Conservation (phyloP, 2,329 filamentous ascomycete genomes). For the Aspergillus tanneri region DNA sequence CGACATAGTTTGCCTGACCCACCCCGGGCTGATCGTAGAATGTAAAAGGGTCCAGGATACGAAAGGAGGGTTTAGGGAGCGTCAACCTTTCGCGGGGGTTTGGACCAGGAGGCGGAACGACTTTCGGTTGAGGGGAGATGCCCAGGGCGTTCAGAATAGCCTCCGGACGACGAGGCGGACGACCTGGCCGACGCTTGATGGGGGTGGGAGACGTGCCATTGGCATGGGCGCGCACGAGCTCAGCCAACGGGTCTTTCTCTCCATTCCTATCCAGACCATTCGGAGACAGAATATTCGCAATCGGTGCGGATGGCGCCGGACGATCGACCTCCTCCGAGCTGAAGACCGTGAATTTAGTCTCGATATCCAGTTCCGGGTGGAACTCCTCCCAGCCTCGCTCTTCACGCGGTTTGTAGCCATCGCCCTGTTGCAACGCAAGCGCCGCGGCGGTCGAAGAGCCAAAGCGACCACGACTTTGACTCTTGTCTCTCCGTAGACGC, state of each 20-base stretch:
- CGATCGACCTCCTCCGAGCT: conserved; percentile 84
- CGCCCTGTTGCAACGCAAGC: conserved; percentile 83
- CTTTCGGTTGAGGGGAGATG: conserved; percentile 57
- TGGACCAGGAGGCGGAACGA: conserved; percentile 49
- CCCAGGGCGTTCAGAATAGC: conserved; percentile 61
- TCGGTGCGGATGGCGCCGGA: conserved; percentile 53
- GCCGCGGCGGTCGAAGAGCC: conserved; percentile 82
- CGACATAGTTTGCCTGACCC: conserved; percentile 86
- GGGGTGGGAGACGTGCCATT: conserved; percentile 42
- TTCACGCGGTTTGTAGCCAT: conserved; percentile 95
- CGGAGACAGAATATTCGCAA: conserved; percentile 30
- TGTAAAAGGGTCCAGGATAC: conserved; percentile 47
- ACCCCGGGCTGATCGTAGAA: conserved; percentile 74
- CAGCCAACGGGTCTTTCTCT: conserved; percentile 39
- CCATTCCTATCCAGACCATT: conserved; percentile 29
- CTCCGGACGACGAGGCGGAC: conserved; percentile 63
- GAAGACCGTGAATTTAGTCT: conserved; percentile 74
- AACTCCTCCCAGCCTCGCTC: conserved; percentile 98
- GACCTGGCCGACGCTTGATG: conserved; percentile 60
- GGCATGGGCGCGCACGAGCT: conserved; percentile 43
- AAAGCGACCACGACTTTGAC: conserved; percentile 63
- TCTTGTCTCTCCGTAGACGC: conserved; percentile 44
- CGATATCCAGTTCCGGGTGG: conserved; percentile 90
- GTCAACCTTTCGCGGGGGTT: conserved; percentile 52
- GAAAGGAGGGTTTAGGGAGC: conserved; percentile 50